Conservation (phyloP, 2,329 filamentous ascomycete species). For the Verruconis gallopava region DNA sequence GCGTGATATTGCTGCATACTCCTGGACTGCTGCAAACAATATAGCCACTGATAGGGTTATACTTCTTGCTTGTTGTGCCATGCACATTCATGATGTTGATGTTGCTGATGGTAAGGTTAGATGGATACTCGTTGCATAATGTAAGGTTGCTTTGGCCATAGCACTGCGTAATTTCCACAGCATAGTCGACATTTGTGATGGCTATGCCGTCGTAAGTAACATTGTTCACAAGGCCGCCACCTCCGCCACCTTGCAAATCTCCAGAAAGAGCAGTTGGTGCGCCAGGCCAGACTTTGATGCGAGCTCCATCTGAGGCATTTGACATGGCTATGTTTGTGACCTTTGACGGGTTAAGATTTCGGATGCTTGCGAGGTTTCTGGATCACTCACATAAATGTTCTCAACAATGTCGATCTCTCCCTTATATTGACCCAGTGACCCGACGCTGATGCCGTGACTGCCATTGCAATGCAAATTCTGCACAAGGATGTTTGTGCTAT, state of each 20-base stretch:
- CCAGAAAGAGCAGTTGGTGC: slow-evolving; percentile 26
- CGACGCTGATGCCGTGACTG: slow-evolving; percentile 56
- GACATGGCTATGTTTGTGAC: slow-evolving; percentile 15
- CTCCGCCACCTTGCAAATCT: slow-evolving; percentile 43
- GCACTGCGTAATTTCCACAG: slow-evolving; percentile 46
- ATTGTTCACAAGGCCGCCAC: slow-evolving; percentile 45
- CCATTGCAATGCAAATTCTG: slow-evolving; percentile 52
- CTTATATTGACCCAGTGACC: slow-evolving; percentile 51
- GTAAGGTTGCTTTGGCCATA: slow-evolving; percentile 45
- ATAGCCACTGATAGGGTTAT: slow-evolving; percentile 10
- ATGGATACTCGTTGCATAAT: slow-evolving; percentile 40
- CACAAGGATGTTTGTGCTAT: slow-evolving; percentile 51
- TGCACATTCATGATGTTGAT: slow-evolving; percentile 3
- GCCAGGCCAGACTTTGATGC: slow-evolving; percentile 60
- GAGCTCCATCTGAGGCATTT: slow-evolving; percentile 41
- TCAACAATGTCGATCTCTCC: slow-evolving; percentile 50
- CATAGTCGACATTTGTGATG: slow-evolving; percentile 46
- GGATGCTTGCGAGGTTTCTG: slow-evolving; percentile 27
- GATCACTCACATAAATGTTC: slow-evolving; percentile 31
- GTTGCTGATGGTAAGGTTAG: slow-evolving; percentile 30
- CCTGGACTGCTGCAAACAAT: slow-evolving; percentile 2
- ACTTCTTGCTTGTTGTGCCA: slow-evolving; percentile 3
- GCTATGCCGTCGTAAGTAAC: slow-evolving; percentile 48
- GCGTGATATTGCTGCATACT: slow-evolving; percentile 4
- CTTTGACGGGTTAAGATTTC: no score